Evolutionary conservation across 2,329 filamentous ascomycete genomes (phyloP).

Genomic region (Ophiostoma himal-ulmi): DNA sequence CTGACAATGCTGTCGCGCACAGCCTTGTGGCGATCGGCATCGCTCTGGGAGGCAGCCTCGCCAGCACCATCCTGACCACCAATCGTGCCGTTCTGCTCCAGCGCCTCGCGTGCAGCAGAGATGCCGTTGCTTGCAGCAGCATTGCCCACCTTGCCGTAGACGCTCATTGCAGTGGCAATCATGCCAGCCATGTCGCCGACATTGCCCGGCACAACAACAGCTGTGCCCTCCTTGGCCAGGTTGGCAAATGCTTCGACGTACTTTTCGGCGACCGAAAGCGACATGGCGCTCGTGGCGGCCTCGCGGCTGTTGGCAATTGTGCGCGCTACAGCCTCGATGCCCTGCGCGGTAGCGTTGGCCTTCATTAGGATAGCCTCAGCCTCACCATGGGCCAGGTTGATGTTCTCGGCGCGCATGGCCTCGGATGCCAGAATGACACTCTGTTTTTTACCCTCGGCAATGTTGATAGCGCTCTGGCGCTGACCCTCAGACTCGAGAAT

Average conservation of each 20-base stretch:
- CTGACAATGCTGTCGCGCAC: conserved; percentile 30
- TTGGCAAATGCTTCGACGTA: conserved; percentile 90
- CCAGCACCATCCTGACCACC: conserved; percentile 19
- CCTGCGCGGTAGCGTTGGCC: conserved; percentile 76
- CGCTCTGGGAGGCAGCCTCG: background rate
- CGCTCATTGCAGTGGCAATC: conserved; percentile 92
- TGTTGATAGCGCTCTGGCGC: conserved; percentile 95
- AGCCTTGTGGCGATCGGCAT: conserved; percentile 20
- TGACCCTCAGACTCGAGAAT: conserved; percentile 97
- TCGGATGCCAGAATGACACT: conserved; percentile 94
- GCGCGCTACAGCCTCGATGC: conserved; percentile 78
- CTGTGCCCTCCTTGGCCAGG: conserved; percentile 90
- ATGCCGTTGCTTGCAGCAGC: conserved; percentile 60
- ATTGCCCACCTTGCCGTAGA: conserved; percentile 89
- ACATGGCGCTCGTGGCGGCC: conserved; percentile 76
- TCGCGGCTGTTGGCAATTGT: conserved; percentile 67
- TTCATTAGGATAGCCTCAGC: conserved; percentile 84
- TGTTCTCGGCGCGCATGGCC: conserved; percentile 80
- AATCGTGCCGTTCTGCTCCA: conserved; percentile 34
- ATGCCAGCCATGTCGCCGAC: conserved; percentile 93
- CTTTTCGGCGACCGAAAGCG: conserved; percentile 87
- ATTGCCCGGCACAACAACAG: conserved; percentile 92
- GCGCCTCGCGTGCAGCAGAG: conserved; percentile 45
- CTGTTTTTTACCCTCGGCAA: conserved; percentile 95
- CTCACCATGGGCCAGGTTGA: conserved; percentile 89